Evolutionary conservation across 2,329 filamentous ascomycete genomes (phyloP).

Genomic region (Cytospora mali): DNA sequence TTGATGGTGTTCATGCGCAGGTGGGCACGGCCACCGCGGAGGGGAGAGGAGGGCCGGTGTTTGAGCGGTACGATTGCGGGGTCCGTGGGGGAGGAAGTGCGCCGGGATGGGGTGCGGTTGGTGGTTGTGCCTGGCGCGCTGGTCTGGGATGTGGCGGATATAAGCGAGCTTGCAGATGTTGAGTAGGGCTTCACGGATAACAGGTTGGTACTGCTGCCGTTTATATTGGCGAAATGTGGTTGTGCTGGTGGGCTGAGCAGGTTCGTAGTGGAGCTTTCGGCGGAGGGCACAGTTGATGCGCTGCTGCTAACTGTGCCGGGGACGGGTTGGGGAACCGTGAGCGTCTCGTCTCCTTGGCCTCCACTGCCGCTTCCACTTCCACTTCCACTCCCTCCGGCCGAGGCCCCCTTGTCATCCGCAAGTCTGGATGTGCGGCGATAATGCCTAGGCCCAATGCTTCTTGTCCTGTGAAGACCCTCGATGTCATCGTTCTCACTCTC

Average conservation of each 20-base stretch:
- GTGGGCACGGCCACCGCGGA: slow-evolving; percentile 47
- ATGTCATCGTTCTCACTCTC: slow-evolving; percentile 56
- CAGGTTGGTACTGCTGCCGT: slow-evolving; percentile 35
- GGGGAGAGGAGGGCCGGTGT: slow-evolving; percentile 38
- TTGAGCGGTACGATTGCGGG: slow-evolving; percentile 37
- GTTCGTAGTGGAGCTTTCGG: slow-evolving; percentile 52
- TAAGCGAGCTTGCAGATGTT: slow-evolving; percentile 58
- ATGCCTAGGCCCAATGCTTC: slow-evolving; percentile 38
- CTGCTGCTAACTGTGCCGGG: slow-evolving; percentile 29
- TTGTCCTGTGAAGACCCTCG: slow-evolving; percentile 40
- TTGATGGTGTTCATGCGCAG: slow-evolving; percentile 78
- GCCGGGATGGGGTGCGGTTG: slow-evolving; percentile 35
- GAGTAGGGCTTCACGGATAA: slow-evolving; percentile 48
- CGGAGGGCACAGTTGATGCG: slow-evolving; percentile 39
- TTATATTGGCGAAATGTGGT: slow-evolving; percentile 32
- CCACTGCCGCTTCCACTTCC: slow-evolving; percentile 34
- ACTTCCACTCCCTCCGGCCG: slow-evolving; percentile 29
- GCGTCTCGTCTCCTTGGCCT: slow-evolving; percentile 21
- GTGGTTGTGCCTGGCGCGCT: slow-evolving; percentile 30
- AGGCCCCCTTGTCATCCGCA: slow-evolving; percentile 31
- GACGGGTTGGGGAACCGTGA: slow-evolving; percentile 17
- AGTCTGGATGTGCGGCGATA: slow-evolving; percentile 34
- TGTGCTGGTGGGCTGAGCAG: slow-evolving; percentile 36
- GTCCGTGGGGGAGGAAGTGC: slow-evolving; percentile 36
- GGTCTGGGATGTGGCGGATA: slow-evolving; percentile 45